Evolutionary conservation across 2,329 filamentous ascomycete species (phyloP).

Genomic region (Alternaria infectoria): DNA sequence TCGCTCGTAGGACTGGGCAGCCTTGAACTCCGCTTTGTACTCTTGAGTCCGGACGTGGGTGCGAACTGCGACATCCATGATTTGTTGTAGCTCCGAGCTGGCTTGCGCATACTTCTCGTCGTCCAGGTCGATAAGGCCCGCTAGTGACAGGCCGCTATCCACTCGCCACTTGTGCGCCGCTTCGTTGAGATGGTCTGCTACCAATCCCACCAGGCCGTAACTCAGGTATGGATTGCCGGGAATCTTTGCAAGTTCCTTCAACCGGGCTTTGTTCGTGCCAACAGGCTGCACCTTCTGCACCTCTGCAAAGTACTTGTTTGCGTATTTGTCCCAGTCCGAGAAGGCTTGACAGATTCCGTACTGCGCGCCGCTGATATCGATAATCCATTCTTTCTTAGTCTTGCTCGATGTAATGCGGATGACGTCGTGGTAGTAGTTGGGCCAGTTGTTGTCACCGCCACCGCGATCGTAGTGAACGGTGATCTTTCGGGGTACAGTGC

Average conservation of each 20-base stretch:
- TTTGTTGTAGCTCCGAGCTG: not conserved
- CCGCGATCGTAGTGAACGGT: too few relatives aligned
- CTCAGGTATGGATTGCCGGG: not conserved
- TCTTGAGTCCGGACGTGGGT: not conserved
- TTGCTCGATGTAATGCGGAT: not conserved
- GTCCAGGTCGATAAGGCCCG: not conserved
- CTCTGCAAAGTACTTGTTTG: not conserved
- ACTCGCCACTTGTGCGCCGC: not conserved
- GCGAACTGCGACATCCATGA: not conserved
- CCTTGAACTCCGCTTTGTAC: not conserved
- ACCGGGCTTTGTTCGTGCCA: not conserved
- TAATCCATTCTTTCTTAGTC: not conserved
- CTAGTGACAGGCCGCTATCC: not conserved
- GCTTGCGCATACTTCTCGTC: not conserved
- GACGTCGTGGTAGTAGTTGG: not conserved
- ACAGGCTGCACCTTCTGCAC: accelerated
- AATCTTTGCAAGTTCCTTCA: not conserved
- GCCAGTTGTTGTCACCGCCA: too few relatives aligned
- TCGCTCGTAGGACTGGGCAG: not conserved
- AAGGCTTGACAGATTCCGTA: not conserved
- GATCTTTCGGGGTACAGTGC: not conserved
- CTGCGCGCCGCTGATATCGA: slow-evolving; percentile 4
- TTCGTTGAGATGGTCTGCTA: not conserved
- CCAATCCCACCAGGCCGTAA: not conserved
- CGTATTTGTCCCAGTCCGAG: not conserved